A percentile compares a stretch with the other conserved stretches of the same genome.
These are phyloP conservation scores for Rhizoctonia solani DNA, from an alignment of 1,284 basidiomycete genomes.

Conservation along the genomic window DNA sequence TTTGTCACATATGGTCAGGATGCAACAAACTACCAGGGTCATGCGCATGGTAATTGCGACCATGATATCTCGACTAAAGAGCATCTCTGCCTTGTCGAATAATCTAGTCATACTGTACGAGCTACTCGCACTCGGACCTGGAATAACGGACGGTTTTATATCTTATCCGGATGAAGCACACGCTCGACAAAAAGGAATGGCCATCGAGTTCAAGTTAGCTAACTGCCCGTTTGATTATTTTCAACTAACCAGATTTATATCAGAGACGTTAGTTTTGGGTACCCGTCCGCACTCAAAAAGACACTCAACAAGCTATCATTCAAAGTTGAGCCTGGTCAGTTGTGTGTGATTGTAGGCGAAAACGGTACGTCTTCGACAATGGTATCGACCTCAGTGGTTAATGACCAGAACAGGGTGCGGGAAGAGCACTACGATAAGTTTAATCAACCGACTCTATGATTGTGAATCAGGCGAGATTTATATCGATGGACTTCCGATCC, in stretches of 20 bases:
- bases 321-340: slow-evolving; percentile 30
- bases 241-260: neutral
- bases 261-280: slow-evolving; percentile 35
- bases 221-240: neutral
- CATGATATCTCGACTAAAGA: neutral
- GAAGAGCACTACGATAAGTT: slow-evolving; percentile 38
- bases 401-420: slow-evolving; percentile 14
- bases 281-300: slow-evolving; percentile 39
- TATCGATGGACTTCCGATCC: slow-evolving; percentile 32
- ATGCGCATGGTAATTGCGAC: slow-evolving; percentile 8
- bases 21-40: slow-evolving; percentile 17
- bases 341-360: slow-evolving; percentile 39
- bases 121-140: slow-evolving; percentile 21
- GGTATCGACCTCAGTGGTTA: too few species aligned
- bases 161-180: slow-evolving; percentile 25
- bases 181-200: slow-evolving; percentile 13
- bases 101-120: slow-evolving; percentile 33
- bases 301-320: slow-evolving; percentile 35
- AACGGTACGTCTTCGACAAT: slow-evolving; percentile 24
- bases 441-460: slow-evolving; percentile 37
- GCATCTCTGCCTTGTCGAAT: slow-evolving; percentile 13
- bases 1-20: neutral
- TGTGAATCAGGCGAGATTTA: slow-evolving; percentile 17
- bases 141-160: slow-evolving; percentile 32
- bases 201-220: slow-evolving; percentile 37